Base-by-base conservation (phyloP, 148 eudicot species). In the Cornus controversa region DNA sequence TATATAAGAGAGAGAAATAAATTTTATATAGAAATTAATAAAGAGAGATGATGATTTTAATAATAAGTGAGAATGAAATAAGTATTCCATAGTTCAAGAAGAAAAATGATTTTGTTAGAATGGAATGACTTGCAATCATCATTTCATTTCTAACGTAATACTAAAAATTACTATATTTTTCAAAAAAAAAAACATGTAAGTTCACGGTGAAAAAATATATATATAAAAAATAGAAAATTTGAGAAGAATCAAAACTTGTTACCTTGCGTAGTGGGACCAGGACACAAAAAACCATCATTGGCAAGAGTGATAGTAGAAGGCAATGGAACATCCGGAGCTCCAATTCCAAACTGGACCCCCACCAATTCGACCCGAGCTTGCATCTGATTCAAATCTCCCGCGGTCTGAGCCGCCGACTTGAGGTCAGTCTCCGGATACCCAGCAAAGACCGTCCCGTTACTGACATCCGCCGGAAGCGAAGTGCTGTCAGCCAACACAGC, bases 301-400 rank as follows among this genome's bases (percentile, higher is more conserved):
- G 76, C 85, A 25, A 90, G 77, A 24, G 80, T 63, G 24, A 90
- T 29, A 57, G 82, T 78, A 4, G 25, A 11, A 0, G 89, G 93
- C 81, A 87, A 6, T 1, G 93, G 89, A 72, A 85, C 82, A 13
- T 20, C 70, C 3, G 91, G 92, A 8, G 82, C 69, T 7, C 66
- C 80, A 40, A 87, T 89, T 0, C 98, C 98, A 20, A 89, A 94
- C 79, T 94, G 93, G 5, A 94, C 92, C 25, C 98, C 98, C 29
- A 84, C 85, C 81, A 85, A 26, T 16, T 77, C 75, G 11, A 93
- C 75, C 84, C 82, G 58, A 76, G 82, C 83, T 77, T 85, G 71
- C 90, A 87, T 90, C 80, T 84, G 90, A 1, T 54, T 80, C 37
- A 60, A 2, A 40, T 92, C 91, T 0, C 97, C 98, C 0, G 97